phyloP scores from a whole-genome alignment of 2,329 filamentous ascomycete genomes.

The Arthrobotrys sinensis region DNA sequence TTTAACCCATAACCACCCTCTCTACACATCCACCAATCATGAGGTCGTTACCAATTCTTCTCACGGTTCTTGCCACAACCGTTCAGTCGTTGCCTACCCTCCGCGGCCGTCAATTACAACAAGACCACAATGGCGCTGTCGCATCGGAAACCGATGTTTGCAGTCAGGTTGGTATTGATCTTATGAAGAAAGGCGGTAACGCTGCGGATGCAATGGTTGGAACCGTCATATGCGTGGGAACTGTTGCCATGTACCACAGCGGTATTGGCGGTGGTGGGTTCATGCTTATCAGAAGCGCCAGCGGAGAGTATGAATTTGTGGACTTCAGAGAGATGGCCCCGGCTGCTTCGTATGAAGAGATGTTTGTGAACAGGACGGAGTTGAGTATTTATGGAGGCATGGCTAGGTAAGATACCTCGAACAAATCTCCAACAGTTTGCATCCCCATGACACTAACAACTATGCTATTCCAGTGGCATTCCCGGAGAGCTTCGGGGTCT shows the following conservation, averaged over 20 bases:
- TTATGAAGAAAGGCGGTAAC: slow-evolving; percentile 77
- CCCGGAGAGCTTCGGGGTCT: slow-evolving; percentile 70
- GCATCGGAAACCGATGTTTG: slow-evolving; percentile 80
- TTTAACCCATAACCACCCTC: not conserved
- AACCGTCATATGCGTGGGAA: slow-evolving; percentile 81
- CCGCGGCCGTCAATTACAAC: slow-evolving; percentile 4
- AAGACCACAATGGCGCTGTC: slow-evolving; percentile 73
- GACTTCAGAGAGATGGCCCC: slow-evolving; percentile 93
- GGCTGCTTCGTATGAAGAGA: slow-evolving; percentile 83
- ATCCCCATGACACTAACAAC: slow-evolving; percentile 18
- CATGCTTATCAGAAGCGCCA: slow-evolving; percentile 80
- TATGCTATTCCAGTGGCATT: slow-evolving; percentile 69
- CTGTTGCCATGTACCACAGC: slow-evolving; percentile 71
- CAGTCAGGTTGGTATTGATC: slow-evolving; percentile 77
- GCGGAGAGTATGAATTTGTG: slow-evolving; percentile 86
- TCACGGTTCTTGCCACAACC: slow-evolving; percentile 22
- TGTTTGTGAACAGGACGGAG: slow-evolving; percentile 81
- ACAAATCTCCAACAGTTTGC: not conserved
- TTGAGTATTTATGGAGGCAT: slow-evolving; percentile 81
- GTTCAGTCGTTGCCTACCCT: slow-evolving; percentile 27
- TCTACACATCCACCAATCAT: slow-evolving; percentile 37
- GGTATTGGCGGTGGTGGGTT: slow-evolving; percentile 94
- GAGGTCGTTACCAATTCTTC: slow-evolving; percentile 46
- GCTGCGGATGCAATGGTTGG: slow-evolving; percentile 83
- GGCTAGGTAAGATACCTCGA: slow-evolving; percentile 70